These are phyloP conservation scores for Paecilomyces sp. DNA, from an alignment of 2,329 filamentous ascomycete genomes.

Conservation along the genomic window DNA sequence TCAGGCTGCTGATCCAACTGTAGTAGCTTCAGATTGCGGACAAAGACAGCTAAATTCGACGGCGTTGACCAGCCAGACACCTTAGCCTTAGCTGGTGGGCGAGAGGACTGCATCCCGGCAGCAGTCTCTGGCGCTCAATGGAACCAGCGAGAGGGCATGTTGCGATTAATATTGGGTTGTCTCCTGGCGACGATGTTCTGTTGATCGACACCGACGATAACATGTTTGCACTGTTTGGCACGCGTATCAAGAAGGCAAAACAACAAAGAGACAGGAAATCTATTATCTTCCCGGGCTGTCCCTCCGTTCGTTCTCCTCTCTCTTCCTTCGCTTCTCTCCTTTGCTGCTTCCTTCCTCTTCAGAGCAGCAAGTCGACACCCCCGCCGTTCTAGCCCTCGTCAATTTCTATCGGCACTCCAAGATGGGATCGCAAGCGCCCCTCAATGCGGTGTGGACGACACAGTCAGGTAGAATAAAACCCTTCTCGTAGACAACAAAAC, in stretches of 20 bases:
- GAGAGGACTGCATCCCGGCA: constrained; percentile 24
- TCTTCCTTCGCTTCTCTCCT: neutral
- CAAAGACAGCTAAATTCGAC: constrained; percentile 58
- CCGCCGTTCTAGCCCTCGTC: neutral
- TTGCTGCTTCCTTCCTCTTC: neutral
- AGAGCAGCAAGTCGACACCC: neutral
- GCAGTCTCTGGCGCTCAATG: neutral
- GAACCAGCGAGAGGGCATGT: neutral
- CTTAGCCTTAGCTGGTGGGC: constrained; percentile 19
- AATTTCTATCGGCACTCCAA: constrained; percentile 2
- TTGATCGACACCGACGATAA: constrained; percentile 1
- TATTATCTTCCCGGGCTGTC: neutral
- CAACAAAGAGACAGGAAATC: neutral
- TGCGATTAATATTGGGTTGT: constrained; percentile 1
- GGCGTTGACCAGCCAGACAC: constrained; percentile 33
- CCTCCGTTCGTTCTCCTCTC: constrained; percentile 1
- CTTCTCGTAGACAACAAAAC: neutral
- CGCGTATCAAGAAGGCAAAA: constrained; percentile 2
- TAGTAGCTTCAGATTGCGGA: constrained; percentile 77
- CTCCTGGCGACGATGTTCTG: constrained; percentile 3
- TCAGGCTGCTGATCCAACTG: constrained; percentile 68
- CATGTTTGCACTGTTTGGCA: constrained; percentile 11
- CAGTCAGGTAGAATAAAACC: constrained; percentile 23
- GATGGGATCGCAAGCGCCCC: constrained; percentile 23
- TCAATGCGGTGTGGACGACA: constrained; percentile 24